Evolutionary conservation across 805 yeast species (phyloP), one percentile per base, ranked within the genome.

Genomic region (Kodamaea restingae): DNA sequence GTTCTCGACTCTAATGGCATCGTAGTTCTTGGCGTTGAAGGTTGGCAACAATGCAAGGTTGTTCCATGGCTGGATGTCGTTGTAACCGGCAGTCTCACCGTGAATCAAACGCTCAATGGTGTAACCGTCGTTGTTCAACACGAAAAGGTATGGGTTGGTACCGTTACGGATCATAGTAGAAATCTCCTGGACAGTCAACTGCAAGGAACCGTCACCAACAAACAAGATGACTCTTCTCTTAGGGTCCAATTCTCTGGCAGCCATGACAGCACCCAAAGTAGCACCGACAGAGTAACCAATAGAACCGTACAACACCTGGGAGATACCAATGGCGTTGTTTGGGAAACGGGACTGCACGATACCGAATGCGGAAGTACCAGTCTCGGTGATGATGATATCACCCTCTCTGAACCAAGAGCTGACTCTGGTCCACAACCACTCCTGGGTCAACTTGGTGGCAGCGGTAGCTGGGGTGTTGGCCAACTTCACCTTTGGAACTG

Each of bases 311-410:
- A 61, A 54, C 5, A 61, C 61, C 40, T 61, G 67, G 14, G 61
- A 56, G 32, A 61, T 61, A 22, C 66, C 66, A 17, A 58, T 45
- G 15, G 57, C 45, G 36, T 58, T 48, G 38, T 53, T 50, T 12
- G 67, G 67, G 44, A 47, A 60, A 25, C 48, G 40, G 12, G 62
- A 49, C 48, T 61, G 66, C 29, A 61, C 45, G 15, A 61, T 60
- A 36, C 67, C 67, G 40, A 61, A 61, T 3, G 64, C 55, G 11
- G 66, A 58, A 10, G 67, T 61, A 36, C 67, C 67, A 15, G 67
- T 61, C 41, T 61, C 67, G 20, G 65, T 55, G 36, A 61, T 43
- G 18, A 61, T 54, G 35, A 61, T 48, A 41, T 61, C 67, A 17
- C 62, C 65, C 31, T 55, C 56, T 36, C 47, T 41, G 34, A 61